Conservation (phyloP, 225 moss, liverwort and hornwort genomes). For the Anthoceros angustus region DNA sequence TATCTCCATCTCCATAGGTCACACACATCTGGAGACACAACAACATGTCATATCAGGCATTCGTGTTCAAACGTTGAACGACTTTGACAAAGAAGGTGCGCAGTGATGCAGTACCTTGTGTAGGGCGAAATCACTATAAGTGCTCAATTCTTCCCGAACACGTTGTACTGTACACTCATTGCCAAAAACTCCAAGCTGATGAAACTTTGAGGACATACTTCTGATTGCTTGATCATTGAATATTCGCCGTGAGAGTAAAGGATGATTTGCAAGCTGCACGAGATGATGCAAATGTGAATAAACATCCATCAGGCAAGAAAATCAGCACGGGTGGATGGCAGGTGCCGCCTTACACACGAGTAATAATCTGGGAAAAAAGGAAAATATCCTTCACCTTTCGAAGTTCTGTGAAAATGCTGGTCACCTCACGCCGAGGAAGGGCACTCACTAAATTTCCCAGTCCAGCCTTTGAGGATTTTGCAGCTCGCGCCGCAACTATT, state of each 20-base stretch:
- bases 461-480: slow-evolving; percentile 27
- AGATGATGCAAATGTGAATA: slow-evolving; percentile 5
- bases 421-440: slow-evolving; percentile 76
- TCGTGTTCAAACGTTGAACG: background rate
- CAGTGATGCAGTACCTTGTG: slow-evolving; percentile 28
- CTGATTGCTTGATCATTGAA: slow-evolving; percentile 63
- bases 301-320: background rate
- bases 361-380: background rate
- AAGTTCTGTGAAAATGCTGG: slow-evolving; percentile 85
- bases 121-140: slow-evolving; percentile 67
- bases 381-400: slow-evolving; percentile 41
- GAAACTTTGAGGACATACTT: slow-evolving; percentile 53
- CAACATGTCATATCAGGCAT: background rate
- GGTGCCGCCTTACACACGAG: too few species aligned
- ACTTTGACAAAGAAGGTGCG: background rate
- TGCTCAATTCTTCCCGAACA: slow-evolving; percentile 60
- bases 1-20: slow-evolving; percentile 48
- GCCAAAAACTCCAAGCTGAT: slow-evolving; percentile 73
- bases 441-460: slow-evolving; percentile 21
- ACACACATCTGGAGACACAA: slow-evolving; percentile 44
- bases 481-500: slow-evolving; percentile 48
- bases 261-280: slow-evolving; percentile 72
- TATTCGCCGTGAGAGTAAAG: slow-evolving; percentile 58
- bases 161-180: slow-evolving; percentile 79
- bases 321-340: background rate